A percentile compares a stretch with the other conserved stretches of the same genome.
phyloP scores from a whole-genome alignment of 2,329 filamentous ascomycete species.

The Cladosporium phlei region DNA sequence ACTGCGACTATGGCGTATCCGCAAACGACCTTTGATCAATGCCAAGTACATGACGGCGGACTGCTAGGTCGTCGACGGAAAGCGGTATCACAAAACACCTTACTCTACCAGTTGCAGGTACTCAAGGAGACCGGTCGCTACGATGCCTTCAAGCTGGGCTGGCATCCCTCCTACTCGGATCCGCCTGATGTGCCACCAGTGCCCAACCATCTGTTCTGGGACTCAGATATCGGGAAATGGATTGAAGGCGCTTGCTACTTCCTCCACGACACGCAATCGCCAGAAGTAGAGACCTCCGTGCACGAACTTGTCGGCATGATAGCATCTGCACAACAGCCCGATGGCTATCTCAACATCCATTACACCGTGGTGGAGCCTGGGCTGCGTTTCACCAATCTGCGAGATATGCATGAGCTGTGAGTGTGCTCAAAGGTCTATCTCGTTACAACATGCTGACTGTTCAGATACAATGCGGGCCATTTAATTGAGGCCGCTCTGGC shows the following conservation, averaged over 20 bases:
- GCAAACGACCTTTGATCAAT: constrained; percentile 36
- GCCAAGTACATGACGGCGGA: constrained; percentile 22
- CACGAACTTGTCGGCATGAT: constrained; percentile 57
- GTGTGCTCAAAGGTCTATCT: no score
- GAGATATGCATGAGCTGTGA: constrained; percentile 57
- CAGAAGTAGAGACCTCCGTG: constrained; percentile 47
- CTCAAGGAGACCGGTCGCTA: constrained; percentile 50
- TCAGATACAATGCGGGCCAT: constrained; percentile 54
- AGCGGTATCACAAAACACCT: constrained; percentile 41
- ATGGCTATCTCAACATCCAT: constrained; percentile 62
- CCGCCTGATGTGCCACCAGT: constrained; percentile 51
- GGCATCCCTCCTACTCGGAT: constrained; percentile 52
- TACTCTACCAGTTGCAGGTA: constrained; percentile 50
- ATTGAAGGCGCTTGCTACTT: constrained; percentile 60
- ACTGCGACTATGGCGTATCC: constrained; percentile 35
- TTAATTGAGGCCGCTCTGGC: constrained; percentile 58
- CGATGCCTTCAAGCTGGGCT: constrained; percentile 54
- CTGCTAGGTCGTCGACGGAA: constrained; percentile 38
- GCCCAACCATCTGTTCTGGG: constrained; percentile 53
- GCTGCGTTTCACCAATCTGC: constrained; percentile 54
- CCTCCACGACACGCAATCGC: constrained; percentile 40
- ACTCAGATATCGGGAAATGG: constrained; percentile 56
- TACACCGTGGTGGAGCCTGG: constrained; percentile 56
- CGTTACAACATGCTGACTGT: constrained; percentile 30
- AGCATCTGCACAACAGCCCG: constrained; percentile 50